Percentiles rank a stretch among this genome's conserved stretches.
phyloP scores from a whole-genome alignment of 176 grass and related monocot genomes.

The Lolium multiflorum region DNA sequence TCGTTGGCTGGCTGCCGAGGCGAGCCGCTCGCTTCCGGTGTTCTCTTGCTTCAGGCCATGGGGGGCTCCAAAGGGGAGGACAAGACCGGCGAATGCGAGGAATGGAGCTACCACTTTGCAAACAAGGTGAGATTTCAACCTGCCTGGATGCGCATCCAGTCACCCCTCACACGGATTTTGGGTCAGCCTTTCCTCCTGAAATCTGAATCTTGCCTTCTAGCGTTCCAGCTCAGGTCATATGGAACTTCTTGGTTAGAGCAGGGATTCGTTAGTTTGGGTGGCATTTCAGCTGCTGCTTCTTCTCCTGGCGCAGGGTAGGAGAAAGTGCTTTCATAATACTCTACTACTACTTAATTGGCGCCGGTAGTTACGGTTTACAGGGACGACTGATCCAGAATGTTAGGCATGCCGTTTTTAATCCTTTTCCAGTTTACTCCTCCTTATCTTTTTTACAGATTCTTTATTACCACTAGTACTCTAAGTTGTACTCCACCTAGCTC shows the following conservation, averaged over 20 bases:
- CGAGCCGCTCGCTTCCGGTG: not conserved
- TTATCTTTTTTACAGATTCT: not conserved
- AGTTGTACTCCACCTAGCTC: not conserved
- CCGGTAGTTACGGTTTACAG: not conserved
- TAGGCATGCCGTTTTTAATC: not conserved
- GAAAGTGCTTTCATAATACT: not conserved
- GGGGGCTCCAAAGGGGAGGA: slow-evolving; percentile 51
- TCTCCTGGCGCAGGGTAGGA: not conserved
- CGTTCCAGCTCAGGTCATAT: not conserved
- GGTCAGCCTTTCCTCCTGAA: not conserved
- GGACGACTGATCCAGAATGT: slow-evolving; percentile 13
- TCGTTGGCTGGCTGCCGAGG: no score
- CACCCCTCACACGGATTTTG: not conserved
- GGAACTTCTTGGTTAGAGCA: not conserved
- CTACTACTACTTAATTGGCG: not conserved
- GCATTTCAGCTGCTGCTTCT: not conserved
- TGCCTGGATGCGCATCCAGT: no score
- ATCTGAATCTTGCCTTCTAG: not conserved
- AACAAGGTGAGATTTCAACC: slow-evolving; percentile 44
- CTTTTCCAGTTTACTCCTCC: not conserved
- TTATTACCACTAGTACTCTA: no score
- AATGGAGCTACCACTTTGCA: slow-evolving; percentile 55
- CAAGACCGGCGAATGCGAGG: slow-evolving; percentile 41
- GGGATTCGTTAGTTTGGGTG: not conserved
- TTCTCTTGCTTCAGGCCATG: slow-evolving; percentile 24